A percentile compares a stretch with the other conserved stretches of the same genome.
Conservation (phyloP, 176 grass and related monocot genomes). For the Raddia distichophylla region DNA sequence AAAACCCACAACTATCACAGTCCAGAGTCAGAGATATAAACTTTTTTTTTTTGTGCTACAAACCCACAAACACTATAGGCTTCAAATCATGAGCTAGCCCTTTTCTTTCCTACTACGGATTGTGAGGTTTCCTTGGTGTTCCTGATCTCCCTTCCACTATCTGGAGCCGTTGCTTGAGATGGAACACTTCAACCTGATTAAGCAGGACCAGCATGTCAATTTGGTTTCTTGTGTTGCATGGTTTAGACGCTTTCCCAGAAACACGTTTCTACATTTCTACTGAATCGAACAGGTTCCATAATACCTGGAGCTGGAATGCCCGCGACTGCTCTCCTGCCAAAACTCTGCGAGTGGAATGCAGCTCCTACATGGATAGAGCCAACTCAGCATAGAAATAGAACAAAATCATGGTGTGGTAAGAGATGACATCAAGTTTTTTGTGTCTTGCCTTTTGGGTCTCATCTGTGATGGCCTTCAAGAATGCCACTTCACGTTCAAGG, state of each 20-base stretch:
- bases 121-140: constrained; percentile 68
- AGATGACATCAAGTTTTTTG: background rate
- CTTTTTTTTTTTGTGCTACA: background rate
- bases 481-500: constrained; percentile 88
- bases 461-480: constrained; percentile 84
- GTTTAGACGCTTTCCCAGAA: background rate
- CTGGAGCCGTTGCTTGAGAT: constrained; percentile 84
- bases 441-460: constrained; percentile 80
- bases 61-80: constrained; percentile 1
- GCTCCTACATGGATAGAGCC: constrained; percentile 58
- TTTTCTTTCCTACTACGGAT: constrained; percentile 15
- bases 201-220: constrained; percentile 22
- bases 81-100: background rate
- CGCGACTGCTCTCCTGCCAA: constrained; percentile 69
- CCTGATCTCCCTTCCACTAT: constrained; percentile 57
- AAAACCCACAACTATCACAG: background rate
- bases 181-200: constrained; percentile 83
- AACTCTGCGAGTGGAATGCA: constrained; percentile 81
- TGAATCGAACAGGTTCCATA: background rate
- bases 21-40: too few relatives aligned
- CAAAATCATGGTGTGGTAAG: background rate
- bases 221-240: background rate
- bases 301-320: constrained; percentile 87
- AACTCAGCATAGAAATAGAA: constrained; percentile 24
- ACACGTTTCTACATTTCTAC: background rate